Percentiles rank a stretch among this genome's conserved stretches.
These are phyloP conservation scores for Chrysoporthe austroafricana DNA, from an alignment of 2,329 filamentous ascomycete genomes.

Conservation along the genomic window DNA sequence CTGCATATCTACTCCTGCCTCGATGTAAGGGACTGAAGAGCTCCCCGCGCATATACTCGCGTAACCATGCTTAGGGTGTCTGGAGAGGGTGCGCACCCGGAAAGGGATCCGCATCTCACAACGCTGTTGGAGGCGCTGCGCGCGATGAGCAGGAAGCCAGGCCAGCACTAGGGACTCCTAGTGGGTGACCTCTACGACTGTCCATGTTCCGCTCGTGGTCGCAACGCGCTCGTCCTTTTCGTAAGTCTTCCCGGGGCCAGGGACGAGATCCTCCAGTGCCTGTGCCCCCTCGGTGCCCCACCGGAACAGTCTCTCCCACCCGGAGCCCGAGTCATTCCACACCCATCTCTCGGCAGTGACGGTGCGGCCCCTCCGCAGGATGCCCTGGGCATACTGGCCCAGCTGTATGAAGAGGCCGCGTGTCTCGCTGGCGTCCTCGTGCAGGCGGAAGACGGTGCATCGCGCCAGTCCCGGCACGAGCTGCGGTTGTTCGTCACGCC, in stretches of 20 bases:
- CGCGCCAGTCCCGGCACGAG: slow-evolving; percentile 37
- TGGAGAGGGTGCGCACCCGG: too few relatives aligned
- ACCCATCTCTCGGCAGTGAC: slow-evolving; percentile 61
- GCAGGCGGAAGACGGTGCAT: slow-evolving; percentile 45
- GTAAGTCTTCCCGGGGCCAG: too few relatives aligned
- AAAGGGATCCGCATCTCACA: too few relatives aligned
- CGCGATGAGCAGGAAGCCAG: neutral
- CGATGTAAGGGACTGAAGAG: too few relatives aligned
- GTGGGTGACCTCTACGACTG: slow-evolving; percentile 14
- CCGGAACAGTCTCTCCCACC: slow-evolving; percentile 17
- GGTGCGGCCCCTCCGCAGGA: slow-evolving; percentile 49
- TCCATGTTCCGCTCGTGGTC: slow-evolving; percentile 17
- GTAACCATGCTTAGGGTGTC: too few relatives aligned
- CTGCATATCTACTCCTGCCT: too few relatives aligned
- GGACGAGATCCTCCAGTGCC: slow-evolving; percentile 12
- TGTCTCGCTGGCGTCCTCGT: slow-evolving; percentile 37
- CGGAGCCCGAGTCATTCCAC: slow-evolving; percentile 36
- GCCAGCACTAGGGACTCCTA: neutral
- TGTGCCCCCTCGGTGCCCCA: neutral
- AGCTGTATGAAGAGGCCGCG: slow-evolving; percentile 58
- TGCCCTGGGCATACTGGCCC: slow-evolving; percentile 59
- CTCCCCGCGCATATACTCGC: too few relatives aligned
- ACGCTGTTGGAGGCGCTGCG: neutral
- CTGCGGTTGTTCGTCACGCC: slow-evolving; percentile 51
- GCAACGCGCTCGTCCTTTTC: slow-evolving; percentile 10